Base-by-base conservation (phyloP, 345 rosid genomes). In the Populus nigra region DNA sequence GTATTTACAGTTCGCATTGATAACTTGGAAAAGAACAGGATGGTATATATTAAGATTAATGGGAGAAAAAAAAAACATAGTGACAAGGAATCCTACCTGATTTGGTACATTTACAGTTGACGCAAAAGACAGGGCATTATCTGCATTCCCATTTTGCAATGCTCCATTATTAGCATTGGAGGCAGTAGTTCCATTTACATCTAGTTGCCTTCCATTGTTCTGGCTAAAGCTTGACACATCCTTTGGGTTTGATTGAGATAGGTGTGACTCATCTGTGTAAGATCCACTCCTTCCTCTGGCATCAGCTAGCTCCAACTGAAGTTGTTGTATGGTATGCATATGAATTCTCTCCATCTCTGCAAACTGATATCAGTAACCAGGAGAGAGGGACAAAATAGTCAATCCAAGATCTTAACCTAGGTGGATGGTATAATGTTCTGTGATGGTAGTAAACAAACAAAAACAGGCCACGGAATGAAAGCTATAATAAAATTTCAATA, bases 341-440 rank as follows among this genome's bases (percentile, higher is more conserved):
- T 94, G 98, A 81, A 88, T 78, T 82, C 98, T 88, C 89, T 95
- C 99, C 91, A 93, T 88, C 82, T 96, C 99, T 11, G 85, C 86
- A 85, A 94, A 88, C 99, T 96, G 88, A 78, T 74, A 78, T 47
- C 73, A 79, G 73, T 29, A 71, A 80, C 70, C 78, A 59, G 73
- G 68, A 39, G 18, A 17, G 45, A 29, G 23, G 15, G 39, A 25
- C 13, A 15, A 36, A 72, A 18, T 33, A 25, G 63, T 81, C 80
- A 79, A 84, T 22, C 31, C 29, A 81, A 62, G 67, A 45, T 25
- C n/a, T 62, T 12, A 61, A 66, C 23, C 22, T 53, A 57, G 38
- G 41, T 10, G 20, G 61, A 38, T 77, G 72, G 5, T n/a, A n/a
- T 22, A 57, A 8, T 57, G 27, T n/a, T 57, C 13, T n/a, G 27